phyloP scores from a whole-genome alignment of 2,329 filamentous ascomycete genomes.

The Camptophora hylomeconis region DNA sequence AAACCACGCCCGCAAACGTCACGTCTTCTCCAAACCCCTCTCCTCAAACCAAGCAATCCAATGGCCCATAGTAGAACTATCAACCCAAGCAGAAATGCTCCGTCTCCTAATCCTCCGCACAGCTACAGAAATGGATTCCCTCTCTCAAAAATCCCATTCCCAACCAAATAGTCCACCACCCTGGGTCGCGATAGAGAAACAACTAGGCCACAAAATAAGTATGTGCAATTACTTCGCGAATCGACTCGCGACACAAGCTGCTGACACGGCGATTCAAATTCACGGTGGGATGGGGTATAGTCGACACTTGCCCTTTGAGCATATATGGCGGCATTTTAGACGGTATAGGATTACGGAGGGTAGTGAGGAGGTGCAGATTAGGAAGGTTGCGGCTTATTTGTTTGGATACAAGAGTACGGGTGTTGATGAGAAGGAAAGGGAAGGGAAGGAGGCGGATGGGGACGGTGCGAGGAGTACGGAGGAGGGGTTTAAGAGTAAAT shows the following conservation, averaged over 20 bases:
- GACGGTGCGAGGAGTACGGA: not conserved
- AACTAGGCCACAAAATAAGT: constrained; percentile 47
- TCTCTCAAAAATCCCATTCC: constrained; percentile 17
- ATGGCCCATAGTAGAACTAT: constrained; percentile 49
- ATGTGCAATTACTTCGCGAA: constrained; percentile 59
- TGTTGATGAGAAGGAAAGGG: constrained; percentile 29
- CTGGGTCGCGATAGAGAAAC: constrained; percentile 42
- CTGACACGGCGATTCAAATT: constrained; percentile 50
- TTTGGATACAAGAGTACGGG: constrained; percentile 35
- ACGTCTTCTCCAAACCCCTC: constrained; percentile 44
- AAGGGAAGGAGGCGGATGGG: constrained; percentile 2
- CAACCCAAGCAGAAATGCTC: constrained; percentile 50
- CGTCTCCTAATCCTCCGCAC: constrained; percentile 48
- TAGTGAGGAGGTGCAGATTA: constrained; percentile 53
- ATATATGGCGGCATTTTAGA: constrained; percentile 52
- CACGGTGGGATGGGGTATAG: constrained; percentile 48
- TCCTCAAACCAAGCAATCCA: constrained; percentile 50
- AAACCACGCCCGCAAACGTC: constrained; percentile 40
- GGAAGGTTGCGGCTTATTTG: constrained; percentile 48
- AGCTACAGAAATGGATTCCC: constrained; percentile 45
- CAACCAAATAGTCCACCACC: constrained; percentile 19
- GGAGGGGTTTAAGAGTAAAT: constrained; percentile 2
- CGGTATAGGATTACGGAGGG: constrained; percentile 52
- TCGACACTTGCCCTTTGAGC: constrained; percentile 47
- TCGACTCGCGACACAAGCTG: constrained; percentile 45